phyloP scores from a whole-genome alignment of 257 asterid genomes.

The Solanum commersonii region DNA sequence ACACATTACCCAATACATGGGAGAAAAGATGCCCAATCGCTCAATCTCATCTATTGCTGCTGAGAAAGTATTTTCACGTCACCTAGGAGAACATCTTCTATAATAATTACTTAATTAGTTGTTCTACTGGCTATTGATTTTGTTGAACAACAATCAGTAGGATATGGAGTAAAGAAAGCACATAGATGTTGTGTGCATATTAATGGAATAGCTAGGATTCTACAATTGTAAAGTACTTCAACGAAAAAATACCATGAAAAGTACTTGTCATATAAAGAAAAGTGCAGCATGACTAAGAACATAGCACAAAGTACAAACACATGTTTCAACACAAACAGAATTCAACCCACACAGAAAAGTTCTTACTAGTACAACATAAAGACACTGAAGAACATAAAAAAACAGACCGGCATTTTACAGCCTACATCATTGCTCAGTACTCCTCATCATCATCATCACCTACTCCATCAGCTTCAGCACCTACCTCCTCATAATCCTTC shows the following conservation, averaged over 20 bases:
- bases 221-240: neutral
- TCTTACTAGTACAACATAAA: neutral
- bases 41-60: neutral
- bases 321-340: neutral
- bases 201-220: too few relatives aligned
- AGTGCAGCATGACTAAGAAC: neutral
- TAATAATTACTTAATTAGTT: neutral
- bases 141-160: too few relatives aligned
- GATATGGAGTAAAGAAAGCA: too few relatives aligned
- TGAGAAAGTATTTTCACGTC: neutral
- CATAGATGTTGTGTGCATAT: too few relatives aligned
- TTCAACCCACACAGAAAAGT: neutral
- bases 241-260: neutral
- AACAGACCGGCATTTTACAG: neutral
- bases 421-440: neutral
- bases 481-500: slow-evolving; percentile 13
- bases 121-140: neutral
- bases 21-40: too few relatives aligned
- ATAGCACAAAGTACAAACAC: neutral
- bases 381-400: neutral
- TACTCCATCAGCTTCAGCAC: slow-evolving; percentile 2
- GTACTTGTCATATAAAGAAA: neutral
- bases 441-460: neutral
- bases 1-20: too few relatives aligned
- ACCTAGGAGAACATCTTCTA: neutral